These are phyloP conservation scores for Tetrahymena malaccensis DNA, from an alignment of 73 alveolate genomes.

Conservation along the genomic window DNA sequence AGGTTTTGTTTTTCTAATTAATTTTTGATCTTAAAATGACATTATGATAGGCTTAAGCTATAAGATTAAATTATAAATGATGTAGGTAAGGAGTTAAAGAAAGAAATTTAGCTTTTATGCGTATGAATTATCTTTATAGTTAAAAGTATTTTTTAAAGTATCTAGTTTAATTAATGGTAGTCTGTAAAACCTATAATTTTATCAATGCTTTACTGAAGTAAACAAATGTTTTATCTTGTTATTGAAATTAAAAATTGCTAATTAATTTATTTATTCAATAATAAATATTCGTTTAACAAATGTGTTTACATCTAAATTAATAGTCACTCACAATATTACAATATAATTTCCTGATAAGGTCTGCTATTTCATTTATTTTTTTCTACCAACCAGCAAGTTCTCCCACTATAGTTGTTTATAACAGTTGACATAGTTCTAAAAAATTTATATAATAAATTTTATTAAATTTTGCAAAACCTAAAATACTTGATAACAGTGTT, in stretches of 20 bases:
- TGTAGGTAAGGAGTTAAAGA: too few relatives aligned
- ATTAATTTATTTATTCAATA: too few relatives aligned
- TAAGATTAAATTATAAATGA: not conserved
- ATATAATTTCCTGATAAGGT: not conserved
- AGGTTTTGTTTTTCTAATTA: not conserved
- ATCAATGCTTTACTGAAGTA: not conserved
- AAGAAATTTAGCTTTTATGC: too few relatives aligned
- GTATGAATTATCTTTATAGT: not conserved
- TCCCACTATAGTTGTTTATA: not conserved
- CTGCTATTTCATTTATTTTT: too few relatives aligned
- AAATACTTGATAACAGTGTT: too few relatives aligned
- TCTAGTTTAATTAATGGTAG: not conserved
- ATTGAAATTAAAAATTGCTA: not conserved
- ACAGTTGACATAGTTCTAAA: not conserved
- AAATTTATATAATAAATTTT: too few relatives aligned
- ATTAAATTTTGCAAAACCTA: too few relatives aligned
- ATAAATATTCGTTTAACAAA: not conserved
- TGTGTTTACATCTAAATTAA: not conserved
- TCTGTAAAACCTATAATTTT: not conserved
- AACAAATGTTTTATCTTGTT: not conserved
- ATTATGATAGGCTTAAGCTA: not conserved
- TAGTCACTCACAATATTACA: too few relatives aligned
- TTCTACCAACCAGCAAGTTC: not conserved
- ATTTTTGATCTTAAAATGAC: not conserved
- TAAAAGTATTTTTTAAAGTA: not conserved